Conservation (phyloP, 2,329 filamentous ascomycete species). For the Ascochyta clinopodiicola region DNA sequence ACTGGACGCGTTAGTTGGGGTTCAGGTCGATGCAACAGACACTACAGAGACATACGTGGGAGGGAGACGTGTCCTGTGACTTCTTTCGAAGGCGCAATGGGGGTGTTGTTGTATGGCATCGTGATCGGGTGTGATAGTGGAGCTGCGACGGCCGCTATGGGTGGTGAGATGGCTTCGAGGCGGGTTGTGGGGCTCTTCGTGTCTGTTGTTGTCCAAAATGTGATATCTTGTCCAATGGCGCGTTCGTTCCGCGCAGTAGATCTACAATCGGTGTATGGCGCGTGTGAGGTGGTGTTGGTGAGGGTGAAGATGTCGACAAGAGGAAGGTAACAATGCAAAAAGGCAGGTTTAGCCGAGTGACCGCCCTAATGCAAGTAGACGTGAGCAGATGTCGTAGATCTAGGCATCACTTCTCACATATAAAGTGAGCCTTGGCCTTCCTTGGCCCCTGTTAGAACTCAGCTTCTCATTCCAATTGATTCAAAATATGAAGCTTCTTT, state of each 20-base stretch:
- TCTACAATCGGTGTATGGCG: constrained; percentile 1
- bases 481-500: constrained; percentile 1
- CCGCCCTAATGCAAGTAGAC: neutral
- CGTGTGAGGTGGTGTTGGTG: constrained; percentile 4
- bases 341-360: neutral
- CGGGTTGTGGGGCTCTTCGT: neutral
- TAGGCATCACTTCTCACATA: constrained; percentile 2
- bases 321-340: neutral
- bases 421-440: neutral
- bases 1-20: constrained; percentile 62
- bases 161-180: neutral
- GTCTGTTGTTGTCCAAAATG: neutral
- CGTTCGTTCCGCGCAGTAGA: neutral
- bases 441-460: too few species aligned
- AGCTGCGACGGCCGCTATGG: neutral
- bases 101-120: constrained; percentile 92
- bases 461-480: neutral
- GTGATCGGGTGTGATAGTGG: constrained; percentile 18
- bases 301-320: constrained; percentile 11
- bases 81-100: constrained; percentile 80
- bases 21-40: neutral
- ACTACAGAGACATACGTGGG: constrained; percentile 68
- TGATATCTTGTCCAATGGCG: constrained; percentile 3
- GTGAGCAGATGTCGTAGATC: constrained; percentile 5
- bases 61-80: constrained; percentile 84